Evolutionary conservation across 73 alveolate species (phyloP), one percentile per base, ranked within the genome.

Genomic region (Paramecium sexaurelia): DNA sequence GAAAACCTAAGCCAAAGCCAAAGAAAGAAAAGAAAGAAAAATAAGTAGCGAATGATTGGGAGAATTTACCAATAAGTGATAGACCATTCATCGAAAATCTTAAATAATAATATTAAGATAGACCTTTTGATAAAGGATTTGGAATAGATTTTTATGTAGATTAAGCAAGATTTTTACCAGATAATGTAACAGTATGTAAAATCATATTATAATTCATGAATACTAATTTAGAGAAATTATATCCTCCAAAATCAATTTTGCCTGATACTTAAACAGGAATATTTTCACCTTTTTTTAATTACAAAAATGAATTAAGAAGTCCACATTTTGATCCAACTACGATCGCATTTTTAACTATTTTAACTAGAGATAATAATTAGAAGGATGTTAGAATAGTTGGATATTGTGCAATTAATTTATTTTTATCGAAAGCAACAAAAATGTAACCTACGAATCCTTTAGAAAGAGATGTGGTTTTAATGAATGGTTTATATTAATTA

Each of bases 121-220:
- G 92, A 45, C 93, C 92, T 19, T 93, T 93, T 84, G 93, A 93
- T n/a, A 93, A 91, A 43, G 95, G 95, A 51, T 93, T 73, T 75
- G 99, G 99, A 41, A 85, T 96, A 17, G 99, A 96, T 71, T 94
- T 96, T 66, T 96, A 96, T 55, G 93, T 96, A n/a, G 99, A 96
- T 91, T 91, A 68, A 13, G 96, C 97, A 1, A 84, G 99, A 55
- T 96, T 95, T 61, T 85, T 95, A 19, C 99, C 99, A 27, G 99
- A 96, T 67, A 96, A 96, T 92, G 96, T 92, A 5, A 95, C 98
- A 6, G 94, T 94, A 7, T 82, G 98, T 26, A 96, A 95, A 84
- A 61, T 93, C 24, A 56, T 85, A 11, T 36, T 96, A 40, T 17
- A 91, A 55, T 92, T 96, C 9, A 92, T 85, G 47, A 94, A 92